Base-by-base conservation (phyloP, 345 rosid genomes). In the Dimocarpus longan region DNA sequence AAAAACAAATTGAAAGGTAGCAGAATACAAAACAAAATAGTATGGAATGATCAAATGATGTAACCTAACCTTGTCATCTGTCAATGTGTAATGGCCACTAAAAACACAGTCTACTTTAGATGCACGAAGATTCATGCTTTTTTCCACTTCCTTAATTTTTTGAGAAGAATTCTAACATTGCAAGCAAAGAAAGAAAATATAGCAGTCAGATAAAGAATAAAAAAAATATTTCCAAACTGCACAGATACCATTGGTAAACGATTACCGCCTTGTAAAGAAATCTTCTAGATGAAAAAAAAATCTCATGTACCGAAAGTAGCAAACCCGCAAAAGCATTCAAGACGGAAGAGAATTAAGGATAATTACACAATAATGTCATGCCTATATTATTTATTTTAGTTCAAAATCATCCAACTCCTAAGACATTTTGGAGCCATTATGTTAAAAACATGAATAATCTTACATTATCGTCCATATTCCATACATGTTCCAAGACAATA, bases 291-390 rank as follows among this genome's bases (percentile, higher is more conserved):
- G 95, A n/a, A n/a, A 92, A 65, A 83, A 95, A 86, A 95, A 92
- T 81, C 95, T 91, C 79, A 95, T 82, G 83, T 93, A 95, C 28
- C 98, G 98, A 82, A 56, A 93, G 83, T 93, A 95, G 91, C 98
- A 92, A 73, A 93, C 99, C 99, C 93, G 84, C 85, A 81, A 48
- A 60, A 70, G 37, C 9, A 72, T 59, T 64, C 68, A 70, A n/a
- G n/a, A n/a, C n/a, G n/a, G n/a, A n/a, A n/a, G n/a, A n/a, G n/a
- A n/a, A n/a, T n/a, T n/a, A n/a, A n/a, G n/a, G n/a, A n/a, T n/a
- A n/a, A n/a, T n/a, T n/a, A n/a, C n/a, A n/a, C n/a, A n/a, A n/a
- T n/a, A n/a, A n/a, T n/a, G n/a, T n/a, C n/a, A n/a, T n/a, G n/a
- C n/a, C n/a, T n/a, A n/a, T n/a, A n/a, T n/a, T n/a, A n/a, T n/a